Evolutionary conservation across 1,139 yeast species (phyloP), one percentile per base, ranked within the genome.

Genomic region (Pichia sp.): DNA sequence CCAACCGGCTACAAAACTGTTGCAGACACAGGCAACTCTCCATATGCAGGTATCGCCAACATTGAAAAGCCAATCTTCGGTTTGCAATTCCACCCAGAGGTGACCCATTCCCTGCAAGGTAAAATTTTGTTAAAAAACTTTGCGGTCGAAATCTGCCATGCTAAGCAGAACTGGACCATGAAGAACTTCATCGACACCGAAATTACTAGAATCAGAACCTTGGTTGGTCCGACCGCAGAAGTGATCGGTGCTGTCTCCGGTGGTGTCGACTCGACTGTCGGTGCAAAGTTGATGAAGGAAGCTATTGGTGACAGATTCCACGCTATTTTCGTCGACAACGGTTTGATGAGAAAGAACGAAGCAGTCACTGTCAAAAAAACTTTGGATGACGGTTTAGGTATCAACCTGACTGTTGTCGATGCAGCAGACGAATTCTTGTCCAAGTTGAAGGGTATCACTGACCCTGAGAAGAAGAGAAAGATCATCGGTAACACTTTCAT

Each of bases 241-340:
- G 99, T 95, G 61, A 93, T 93, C 70, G 99, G 99, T 75, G 99
- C 99, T 55, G 99, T 93, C 64, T 89, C 97, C 58, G 99, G 99
- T 69, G 99, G 99, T 78, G 99, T 95, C 61, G 99, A 93, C 75
- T 93, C 99, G 55, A 93, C 99, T 50, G 99, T 95, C 60, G 99
- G 98, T 62, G 97, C 99, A 63, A 93, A 93, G 78, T 81, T 93
- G 71, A 87, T 93, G 96, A 87, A 91, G 63, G 97, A 89, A 75
- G 99, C 99, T 62, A 93, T 93, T 73, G 99, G 99, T 70, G 95
- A 89, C 69, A 84, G 99, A 73, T 93, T 93, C 87, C 99, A 93
- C 68, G 99, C 99, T 60, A 91, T 93, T 66, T 82, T 91, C 70
- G 99, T 93, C 60, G 99, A 93, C 75, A 93, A 93, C 71, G 99